Conservation (phyloP, 768 basidiomycete genomes). For the Mrakia frigida region DNA sequence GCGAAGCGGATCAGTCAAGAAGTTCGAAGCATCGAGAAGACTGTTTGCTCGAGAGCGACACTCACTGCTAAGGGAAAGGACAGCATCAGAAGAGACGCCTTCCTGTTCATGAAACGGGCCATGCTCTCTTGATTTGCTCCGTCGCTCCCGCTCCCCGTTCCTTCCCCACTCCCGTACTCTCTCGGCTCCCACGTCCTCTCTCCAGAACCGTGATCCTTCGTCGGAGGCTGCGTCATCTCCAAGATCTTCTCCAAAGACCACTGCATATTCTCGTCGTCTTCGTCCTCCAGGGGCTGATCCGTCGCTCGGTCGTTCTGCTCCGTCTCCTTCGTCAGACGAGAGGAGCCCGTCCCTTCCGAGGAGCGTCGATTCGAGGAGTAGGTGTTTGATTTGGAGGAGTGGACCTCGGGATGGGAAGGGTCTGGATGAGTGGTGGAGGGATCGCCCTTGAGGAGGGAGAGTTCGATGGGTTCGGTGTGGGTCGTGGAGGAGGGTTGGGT, state of each 20-base stretch:
- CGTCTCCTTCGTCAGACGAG: background rate
- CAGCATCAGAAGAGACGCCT: constrained; percentile 45
- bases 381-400: background rate
- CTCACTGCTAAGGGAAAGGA: constrained; percentile 45
- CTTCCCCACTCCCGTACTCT: background rate
- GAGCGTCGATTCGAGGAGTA: background rate
- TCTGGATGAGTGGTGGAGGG: background rate
- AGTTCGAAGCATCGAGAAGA: too few species aligned
- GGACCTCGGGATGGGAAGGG: background rate
- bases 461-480: background rate
- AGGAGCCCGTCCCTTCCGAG: background rate
- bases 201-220: background rate
- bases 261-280: constrained; percentile 27
- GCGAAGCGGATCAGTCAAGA: constrained; percentile 31
- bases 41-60: background rate
- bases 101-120: constrained; percentile 44
- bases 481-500: background rate
- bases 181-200: constrained; percentile 2
- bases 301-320: background rate
- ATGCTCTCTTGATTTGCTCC: constrained; percentile 38
- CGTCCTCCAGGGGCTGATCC: background rate
- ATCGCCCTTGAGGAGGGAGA: background rate
- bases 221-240: constrained; percentile 24
- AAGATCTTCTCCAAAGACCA: constrained; percentile 19
- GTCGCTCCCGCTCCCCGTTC: constrained; percentile 19